Conservation (phyloP, 1,284 basidiomycete genomes). For the Ganoderma lucidum region DNA sequence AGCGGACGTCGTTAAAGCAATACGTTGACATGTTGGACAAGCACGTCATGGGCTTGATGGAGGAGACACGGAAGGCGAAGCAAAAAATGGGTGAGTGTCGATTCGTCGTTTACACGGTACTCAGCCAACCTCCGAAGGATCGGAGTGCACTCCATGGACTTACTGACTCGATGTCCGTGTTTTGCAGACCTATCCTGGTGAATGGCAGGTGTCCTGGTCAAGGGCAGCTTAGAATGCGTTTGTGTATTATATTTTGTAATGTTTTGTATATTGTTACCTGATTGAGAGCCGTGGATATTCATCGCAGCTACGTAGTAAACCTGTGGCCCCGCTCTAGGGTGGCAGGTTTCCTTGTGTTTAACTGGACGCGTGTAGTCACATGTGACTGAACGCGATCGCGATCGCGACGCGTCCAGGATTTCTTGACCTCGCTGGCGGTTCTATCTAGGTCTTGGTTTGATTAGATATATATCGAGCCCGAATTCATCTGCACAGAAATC, state of each 20-base stretch:
- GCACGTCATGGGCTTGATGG: slow-evolving; percentile 70
- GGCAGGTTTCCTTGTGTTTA: background rate
- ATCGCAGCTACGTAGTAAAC: background rate
- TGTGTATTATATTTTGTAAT: slow-evolving; percentile 1
- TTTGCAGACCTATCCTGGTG: too few species aligned
- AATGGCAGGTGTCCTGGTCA: background rate
- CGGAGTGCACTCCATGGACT: background rate
- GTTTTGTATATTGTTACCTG: slow-evolving; percentile 9
- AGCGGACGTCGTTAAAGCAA: slow-evolving; percentile 81
- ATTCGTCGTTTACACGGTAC: background rate
- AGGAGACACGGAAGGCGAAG: slow-evolving; percentile 62
- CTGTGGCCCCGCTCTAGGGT: background rate
- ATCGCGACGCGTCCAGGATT: background rate
- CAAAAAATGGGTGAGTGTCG: slow-evolving; percentile 51
- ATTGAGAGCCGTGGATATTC: background rate
- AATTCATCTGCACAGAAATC: too few species aligned
- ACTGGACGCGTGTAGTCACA: background rate
- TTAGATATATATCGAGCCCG: too few species aligned
- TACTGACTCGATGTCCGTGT: too few species aligned
- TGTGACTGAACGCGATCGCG: background rate
- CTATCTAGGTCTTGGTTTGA: too few species aligned
- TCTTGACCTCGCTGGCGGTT: too few species aligned
- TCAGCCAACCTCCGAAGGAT: background rate
- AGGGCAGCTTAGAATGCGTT: background rate
- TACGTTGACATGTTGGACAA: slow-evolving; percentile 92